Evolutionary conservation across 306 rosid genomes (phyloP).

Genomic region (Dryas drummondii): DNA sequence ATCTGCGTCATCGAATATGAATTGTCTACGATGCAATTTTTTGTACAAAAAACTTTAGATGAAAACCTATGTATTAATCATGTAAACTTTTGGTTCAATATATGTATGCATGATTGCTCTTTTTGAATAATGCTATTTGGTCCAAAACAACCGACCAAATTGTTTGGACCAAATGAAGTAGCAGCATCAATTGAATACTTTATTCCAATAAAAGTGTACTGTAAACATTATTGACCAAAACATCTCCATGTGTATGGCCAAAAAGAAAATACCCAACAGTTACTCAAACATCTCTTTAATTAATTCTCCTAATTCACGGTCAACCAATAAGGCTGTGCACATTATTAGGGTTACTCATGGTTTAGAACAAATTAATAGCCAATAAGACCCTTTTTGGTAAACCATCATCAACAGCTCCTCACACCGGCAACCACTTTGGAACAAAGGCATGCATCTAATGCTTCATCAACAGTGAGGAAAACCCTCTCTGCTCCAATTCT

Average conservation of each 20-base stretch:
- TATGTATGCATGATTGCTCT: too few species aligned
- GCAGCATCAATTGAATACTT: too few species aligned
- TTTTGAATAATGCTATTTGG: too few species aligned
- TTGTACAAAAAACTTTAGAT: too few species aligned
- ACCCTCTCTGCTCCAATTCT: constrained; percentile 66
- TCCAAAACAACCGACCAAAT: too few species aligned
- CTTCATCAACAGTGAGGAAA: constrained; percentile 69
- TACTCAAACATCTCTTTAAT: background rate
- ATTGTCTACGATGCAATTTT: too few species aligned
- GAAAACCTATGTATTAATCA: too few species aligned
- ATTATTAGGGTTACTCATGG: background rate
- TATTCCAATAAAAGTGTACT: too few species aligned
- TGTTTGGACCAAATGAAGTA: too few species aligned
- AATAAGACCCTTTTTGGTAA: background rate
- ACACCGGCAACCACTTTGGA: constrained; percentile 26
- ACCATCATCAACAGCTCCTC: constrained; percentile 19
- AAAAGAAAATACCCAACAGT: background rate
- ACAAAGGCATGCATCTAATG: constrained; percentile 56
- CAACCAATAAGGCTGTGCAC: background rate
- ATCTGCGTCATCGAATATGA: too few species aligned
- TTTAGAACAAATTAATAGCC: background rate
- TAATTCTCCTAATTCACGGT: background rate
- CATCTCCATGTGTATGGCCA: background rate
- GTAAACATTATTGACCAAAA: background rate
- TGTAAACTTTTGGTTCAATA: too few species aligned